Evolutionary conservation across 169 alveolate species (phyloP), one percentile per base, ranked within the genome.

Genomic region (Cryptosporidium andersoni): DNA sequence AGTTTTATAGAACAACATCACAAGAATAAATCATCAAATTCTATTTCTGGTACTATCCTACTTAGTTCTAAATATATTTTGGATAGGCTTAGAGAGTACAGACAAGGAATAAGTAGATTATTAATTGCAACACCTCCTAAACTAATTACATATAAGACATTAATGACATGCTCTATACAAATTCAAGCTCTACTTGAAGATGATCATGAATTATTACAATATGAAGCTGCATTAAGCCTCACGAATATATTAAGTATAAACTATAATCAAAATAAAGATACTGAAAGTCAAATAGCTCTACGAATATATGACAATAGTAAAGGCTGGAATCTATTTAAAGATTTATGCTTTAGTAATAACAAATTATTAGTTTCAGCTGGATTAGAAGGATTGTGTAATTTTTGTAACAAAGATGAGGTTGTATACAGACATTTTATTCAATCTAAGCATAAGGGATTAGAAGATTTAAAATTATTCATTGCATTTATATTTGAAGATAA

Each of bases 141-240:
- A 37, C 82, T 67, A n/a, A 67, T 67, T 51, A 52, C 82, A 6
- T 67, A 67, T 39, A 67, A 67, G 39, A 42, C 55, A 25, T 58
- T 67, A 51, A 42, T 42, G 4, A 65, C 51, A 67, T 51, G 66
- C 51, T 64, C 82, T 4, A 42, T 67, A 12, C 51, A 51, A 55
- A 67, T 67, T 8, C 82, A 67, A 47, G 39, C 82, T n/a, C 43
- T 67, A 37, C 43, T 67, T 7, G 66, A 67, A n/a, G 82, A 67
- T 37, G 82, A 67, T 8, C 82, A 67, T 55, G 82, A 67, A n/a
- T 51, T 67, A 39, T 45, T 67, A 51, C 82, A 67, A 67, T 67
- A 67, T 52, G 82, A 67, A 55, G 51, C 82, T 6, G 82, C 82
- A n/a, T 58, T 67, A 6, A 65, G 66, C 2, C 51, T 67, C 55